Conservation (phyloP, 352 stramenopile species). For the Globisporangium orthogonon region DNA sequence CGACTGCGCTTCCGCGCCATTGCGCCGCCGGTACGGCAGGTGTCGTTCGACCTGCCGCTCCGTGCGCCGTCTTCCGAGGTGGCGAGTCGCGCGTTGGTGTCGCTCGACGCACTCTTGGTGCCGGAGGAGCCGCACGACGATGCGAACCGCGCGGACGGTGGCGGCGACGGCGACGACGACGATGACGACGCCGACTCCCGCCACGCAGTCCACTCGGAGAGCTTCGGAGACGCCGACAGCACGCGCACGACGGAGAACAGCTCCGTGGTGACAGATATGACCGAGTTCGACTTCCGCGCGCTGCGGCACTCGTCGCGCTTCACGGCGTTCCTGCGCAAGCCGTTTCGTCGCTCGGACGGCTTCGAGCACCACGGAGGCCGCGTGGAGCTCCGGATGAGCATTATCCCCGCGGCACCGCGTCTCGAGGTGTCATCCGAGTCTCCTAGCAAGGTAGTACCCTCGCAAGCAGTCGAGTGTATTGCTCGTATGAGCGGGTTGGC, state of each 20-base stretch:
- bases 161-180: slow-evolving; percentile 9
- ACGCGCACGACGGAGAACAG: slow-evolving; percentile 64
- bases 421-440: slow-evolving; percentile 45
- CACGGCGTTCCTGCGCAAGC: slow-evolving; percentile 58
- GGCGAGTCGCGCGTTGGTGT: slow-evolving; percentile 2
- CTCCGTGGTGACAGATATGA: slow-evolving; percentile 55
- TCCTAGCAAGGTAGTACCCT: slow-evolving; percentile 44
- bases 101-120: slow-evolving; percentile 28
- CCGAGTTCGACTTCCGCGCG: slow-evolving; percentile 40
- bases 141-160: slow-evolving; percentile 33
- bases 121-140: slow-evolving; percentile 37
- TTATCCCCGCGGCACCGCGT: slow-evolving; percentile 36
- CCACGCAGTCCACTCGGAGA: slow-evolving; percentile 65
- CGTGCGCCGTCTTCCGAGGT: slow-evolving; percentile 2
- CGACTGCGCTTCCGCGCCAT: slow-evolving; percentile 51
- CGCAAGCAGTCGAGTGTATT: no score
- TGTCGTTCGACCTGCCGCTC: slow-evolving; percentile 1
- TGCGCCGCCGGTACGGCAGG: slow-evolving; percentile 13
- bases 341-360: slow-evolving; percentile 53
- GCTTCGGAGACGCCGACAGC: slow-evolving; percentile 71
- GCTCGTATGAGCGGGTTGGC: no score
- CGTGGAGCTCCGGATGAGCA: slow-evolving; percentile 31
- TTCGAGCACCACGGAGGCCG: slow-evolving; percentile 32
- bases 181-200: slow-evolving; percentile 61
- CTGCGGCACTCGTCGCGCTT: slow-evolving; percentile 49